Evolutionary conservation across 441 rosid genomes (phyloP).

Genomic region (Populus tomentosa): DNA sequence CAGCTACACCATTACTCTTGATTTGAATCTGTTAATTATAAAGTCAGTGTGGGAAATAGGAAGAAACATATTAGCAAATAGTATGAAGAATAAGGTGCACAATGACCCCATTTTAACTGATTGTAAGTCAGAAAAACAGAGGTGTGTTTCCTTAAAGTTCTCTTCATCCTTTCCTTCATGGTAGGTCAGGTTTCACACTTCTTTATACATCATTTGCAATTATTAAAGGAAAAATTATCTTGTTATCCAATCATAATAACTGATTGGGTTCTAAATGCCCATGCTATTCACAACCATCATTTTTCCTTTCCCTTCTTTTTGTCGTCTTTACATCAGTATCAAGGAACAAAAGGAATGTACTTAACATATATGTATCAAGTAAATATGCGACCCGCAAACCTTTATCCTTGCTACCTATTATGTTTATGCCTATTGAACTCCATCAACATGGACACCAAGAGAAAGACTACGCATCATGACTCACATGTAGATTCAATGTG

Average conservation of each 20-base stretch:
- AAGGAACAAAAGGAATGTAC: background rate
- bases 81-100: background rate
- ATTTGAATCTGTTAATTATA: conserved; percentile 47
- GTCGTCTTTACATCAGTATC: background rate
- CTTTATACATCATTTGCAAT: background rate
- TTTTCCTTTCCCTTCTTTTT: background rate
- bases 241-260: background rate
- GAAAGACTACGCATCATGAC: background rate
- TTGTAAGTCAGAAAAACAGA: background rate
- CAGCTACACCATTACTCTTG: conserved; percentile 59
- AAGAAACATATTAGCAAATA: background rate
- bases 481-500: background rate
- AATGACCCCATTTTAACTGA: background rate
- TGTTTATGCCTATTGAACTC: background rate
- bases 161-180: background rate
- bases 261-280: background rate
- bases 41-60: conserved; percentile 11
- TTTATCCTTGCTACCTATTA: background rate
- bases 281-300: background rate
- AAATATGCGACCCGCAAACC: background rate
- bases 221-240: too few species aligned
- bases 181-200: background rate
- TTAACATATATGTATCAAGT: background rate
- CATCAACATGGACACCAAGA: background rate
- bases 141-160: background rate